A percentile compares a stretch with the other conserved stretches of the same genome.
Conservation (phyloP, 306 rosid species). For the Cicer bijugum region DNA sequence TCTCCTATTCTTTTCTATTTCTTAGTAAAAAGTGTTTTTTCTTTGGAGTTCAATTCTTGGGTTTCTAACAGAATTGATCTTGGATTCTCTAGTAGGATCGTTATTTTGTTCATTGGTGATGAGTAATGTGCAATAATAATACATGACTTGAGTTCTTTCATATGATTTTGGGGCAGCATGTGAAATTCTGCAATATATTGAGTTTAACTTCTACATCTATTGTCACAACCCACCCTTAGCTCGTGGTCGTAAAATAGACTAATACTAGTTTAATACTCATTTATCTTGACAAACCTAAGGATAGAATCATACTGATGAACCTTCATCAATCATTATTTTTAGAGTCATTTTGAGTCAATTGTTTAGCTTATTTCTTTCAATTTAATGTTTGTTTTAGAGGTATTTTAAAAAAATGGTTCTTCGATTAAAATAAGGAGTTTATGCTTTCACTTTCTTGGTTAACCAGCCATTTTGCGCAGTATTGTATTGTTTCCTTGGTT, state of each 20-base stretch:
- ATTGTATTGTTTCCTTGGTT: no score
- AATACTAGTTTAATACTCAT: slow-evolving; percentile 5
- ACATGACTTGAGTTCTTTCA: slow-evolving; percentile 30
- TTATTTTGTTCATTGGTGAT: slow-evolving; percentile 17
- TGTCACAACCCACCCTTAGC: background rate
- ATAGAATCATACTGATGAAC: background rate
- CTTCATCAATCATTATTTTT: no score
- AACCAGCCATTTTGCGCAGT: no score
- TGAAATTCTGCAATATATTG: background rate
- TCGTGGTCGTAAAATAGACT: background rate
- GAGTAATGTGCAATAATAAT: background rate
- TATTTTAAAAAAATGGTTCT: no score
- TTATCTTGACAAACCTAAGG: background rate
- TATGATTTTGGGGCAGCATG: slow-evolving; percentile 39
- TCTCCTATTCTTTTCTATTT: no score
- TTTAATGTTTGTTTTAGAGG: no score
- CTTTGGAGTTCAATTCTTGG: no score
- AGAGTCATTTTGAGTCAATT: no score
- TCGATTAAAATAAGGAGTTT: no score
- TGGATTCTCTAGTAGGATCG: slow-evolving; percentile 21
- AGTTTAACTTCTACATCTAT: slow-evolving; percentile 31
- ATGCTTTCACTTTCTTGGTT: no score
- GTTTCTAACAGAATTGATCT: background rate
- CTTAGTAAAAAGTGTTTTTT: no score
- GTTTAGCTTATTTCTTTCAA: no score